phyloP scores from a whole-genome alignment of 805 yeast species.

The Wickerhamomyces chaumierensis region DNA sequence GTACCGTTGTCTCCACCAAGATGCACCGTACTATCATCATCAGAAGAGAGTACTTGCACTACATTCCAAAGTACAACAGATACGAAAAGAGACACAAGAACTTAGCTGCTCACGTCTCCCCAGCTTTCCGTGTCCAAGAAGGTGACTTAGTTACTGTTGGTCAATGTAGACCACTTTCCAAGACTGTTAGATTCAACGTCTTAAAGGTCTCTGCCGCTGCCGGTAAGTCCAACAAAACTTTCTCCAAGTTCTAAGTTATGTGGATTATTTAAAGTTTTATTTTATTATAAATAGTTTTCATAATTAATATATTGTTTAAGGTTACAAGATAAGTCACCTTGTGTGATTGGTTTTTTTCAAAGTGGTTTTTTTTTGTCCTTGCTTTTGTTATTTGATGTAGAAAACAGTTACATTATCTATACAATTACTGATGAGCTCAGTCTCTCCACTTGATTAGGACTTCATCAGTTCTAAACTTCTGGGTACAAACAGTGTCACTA shows the following conservation, averaged over 20 bases:
- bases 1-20: conserved; percentile 99
- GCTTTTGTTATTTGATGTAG: too few species aligned
- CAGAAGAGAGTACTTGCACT: conserved; percentile 99
- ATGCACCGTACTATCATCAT: conserved; percentile 99
- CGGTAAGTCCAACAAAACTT: conserved; percentile 86
- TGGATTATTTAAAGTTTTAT: neutral
- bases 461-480: conserved; percentile 89
- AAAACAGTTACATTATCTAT: too few species aligned
- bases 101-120: conserved; percentile 99
- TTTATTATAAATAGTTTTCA: neutral
- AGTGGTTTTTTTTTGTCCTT: too few species aligned
- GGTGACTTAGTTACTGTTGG: conserved; percentile 99
- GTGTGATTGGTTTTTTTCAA: neutral
- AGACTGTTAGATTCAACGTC: conserved; percentile 99
- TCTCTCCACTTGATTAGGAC: conserved; percentile 88
- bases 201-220: conserved; percentile 85
- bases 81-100: conserved; percentile 99
- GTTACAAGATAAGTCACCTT: neutral
- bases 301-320: neutral
- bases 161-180: conserved; percentile 99
- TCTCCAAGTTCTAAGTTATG: conserved; percentile 77
- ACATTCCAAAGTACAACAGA: conserved; percentile 99
- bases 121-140: conserved; percentile 99
- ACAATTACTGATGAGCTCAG: conserved; percentile 5
- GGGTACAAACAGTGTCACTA: conserved; percentile 76